phyloP scores from a whole-genome alignment of 495 filamentous ascomycete genomes.

The Xeromyces bisporus region DNA sequence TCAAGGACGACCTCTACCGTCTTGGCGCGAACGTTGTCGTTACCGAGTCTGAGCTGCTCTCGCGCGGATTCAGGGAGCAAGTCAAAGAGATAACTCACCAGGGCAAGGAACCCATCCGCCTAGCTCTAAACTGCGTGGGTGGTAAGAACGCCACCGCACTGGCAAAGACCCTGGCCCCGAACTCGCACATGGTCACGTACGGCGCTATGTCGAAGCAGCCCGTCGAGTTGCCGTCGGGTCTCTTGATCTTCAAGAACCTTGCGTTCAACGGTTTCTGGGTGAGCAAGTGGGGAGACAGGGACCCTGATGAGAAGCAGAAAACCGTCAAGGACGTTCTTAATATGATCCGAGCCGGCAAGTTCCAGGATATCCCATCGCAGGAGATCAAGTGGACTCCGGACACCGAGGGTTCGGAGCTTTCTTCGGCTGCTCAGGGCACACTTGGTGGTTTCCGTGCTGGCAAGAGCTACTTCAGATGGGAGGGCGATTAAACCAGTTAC shows the following conservation, averaged over 20 bases:
- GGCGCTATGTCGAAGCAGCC: constrained; percentile 87
- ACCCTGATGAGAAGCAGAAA: constrained; percentile 54
- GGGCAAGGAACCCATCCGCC: constrained; percentile 45
- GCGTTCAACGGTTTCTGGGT: constrained; percentile 89
- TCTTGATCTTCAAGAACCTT: constrained; percentile 83
- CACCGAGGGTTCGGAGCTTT: constrained; percentile 44
- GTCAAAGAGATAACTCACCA: constrained; percentile 54
- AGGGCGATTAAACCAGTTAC: too few species aligned
- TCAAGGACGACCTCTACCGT: constrained; percentile 52
- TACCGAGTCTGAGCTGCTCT: constrained; percentile 60
- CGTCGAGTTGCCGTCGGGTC: constrained; percentile 52
- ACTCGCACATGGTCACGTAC: constrained; percentile 75
- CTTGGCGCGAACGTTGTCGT: constrained; percentile 70
- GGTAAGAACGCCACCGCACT: constrained; percentile 62
- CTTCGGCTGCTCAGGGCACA: constrained; percentile 56
- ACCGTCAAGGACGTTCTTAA: constrained; percentile 70
- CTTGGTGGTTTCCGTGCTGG: constrained; percentile 62
- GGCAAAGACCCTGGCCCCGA: constrained; percentile 45
- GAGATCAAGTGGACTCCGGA: constrained; percentile 68
- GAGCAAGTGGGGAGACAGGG: constrained; percentile 64
- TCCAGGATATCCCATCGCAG: constrained; percentile 65
- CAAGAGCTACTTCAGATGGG: constrained; percentile 82
- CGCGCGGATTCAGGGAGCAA: constrained; percentile 40
- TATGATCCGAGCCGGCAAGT: constrained; percentile 53
- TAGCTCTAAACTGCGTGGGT: constrained; percentile 92